phyloP scores from a whole-genome alignment of 805 yeast species.

The Clavispora santaluciae region DNA sequence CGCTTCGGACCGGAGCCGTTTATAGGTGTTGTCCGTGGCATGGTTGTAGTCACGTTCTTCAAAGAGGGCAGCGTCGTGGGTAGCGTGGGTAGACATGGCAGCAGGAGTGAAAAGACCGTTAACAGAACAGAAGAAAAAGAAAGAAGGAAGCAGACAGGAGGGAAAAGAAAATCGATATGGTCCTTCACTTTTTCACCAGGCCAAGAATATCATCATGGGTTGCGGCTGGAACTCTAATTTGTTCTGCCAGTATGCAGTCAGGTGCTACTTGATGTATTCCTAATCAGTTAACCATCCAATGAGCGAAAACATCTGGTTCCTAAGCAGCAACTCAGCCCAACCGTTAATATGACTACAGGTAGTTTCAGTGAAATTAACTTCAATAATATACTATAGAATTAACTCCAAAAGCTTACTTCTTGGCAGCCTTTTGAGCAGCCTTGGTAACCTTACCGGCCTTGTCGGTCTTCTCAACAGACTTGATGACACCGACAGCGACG shows the following conservation, averaged over 20 bases:
- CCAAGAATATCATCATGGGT: no score
- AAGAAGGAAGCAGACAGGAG: neutral
- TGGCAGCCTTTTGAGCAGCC: slow-evolving; percentile 84
- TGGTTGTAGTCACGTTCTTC: slow-evolving; percentile 61
- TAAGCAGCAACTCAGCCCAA: no score
- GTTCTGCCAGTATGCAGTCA: no score
- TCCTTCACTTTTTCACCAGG: no score
- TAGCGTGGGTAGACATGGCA: slow-evolving; percentile 1
- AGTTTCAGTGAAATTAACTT: neutral
- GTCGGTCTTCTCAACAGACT: slow-evolving; percentile 85
- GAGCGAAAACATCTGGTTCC: no score
- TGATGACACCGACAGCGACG: slow-evolving; percentile 99
- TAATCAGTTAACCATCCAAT: no score
- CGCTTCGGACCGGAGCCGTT: slow-evolving; percentile 61
- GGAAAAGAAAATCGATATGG: neutral
- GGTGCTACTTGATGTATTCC: no score
- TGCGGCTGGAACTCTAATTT: no score
- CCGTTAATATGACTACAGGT: no score
- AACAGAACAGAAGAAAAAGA: neutral
- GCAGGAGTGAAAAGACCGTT: neutral
- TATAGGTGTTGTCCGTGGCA: slow-evolving; percentile 63
- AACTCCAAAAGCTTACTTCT: slow-evolving; percentile 47
- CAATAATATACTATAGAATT: slow-evolving; percentile 2
- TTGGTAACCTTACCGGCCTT: slow-evolving; percentile 93
- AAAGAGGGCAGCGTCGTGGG: slow-evolving; percentile 8